A percentile compares a stretch with the other conserved stretches of the same genome.
Conservation (phyloP, 1,139 yeast species). For the Oligophagozyma castellii region DNA sequence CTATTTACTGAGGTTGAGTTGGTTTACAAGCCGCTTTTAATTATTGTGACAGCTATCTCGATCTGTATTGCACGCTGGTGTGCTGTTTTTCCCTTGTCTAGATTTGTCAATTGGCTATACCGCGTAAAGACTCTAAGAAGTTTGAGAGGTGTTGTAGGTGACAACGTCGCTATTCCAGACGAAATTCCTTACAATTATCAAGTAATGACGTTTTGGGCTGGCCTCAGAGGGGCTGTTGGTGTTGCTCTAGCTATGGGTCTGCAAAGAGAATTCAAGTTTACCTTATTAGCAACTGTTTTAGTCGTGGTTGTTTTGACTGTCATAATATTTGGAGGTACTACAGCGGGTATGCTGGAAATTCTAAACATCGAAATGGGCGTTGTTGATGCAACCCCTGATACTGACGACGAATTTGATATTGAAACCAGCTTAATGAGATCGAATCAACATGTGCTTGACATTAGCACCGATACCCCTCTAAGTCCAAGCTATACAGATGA, state of each 20-base stretch:
- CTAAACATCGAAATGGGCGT: conserved; percentile 88
- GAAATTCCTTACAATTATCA: conserved; percentile 93
- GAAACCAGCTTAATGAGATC: conserved; percentile 30
- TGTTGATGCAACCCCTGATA: conserved; percentile 63
- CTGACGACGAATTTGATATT: conserved; percentile 91
- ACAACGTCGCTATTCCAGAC: conserved; percentile 46
- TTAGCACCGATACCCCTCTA: not conserved
- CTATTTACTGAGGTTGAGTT: conserved; percentile 91
- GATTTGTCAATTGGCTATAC: conserved; percentile 67
- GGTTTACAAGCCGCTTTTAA: conserved; percentile 84
- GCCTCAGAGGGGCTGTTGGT: conserved; percentile 97
- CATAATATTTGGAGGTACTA: conserved; percentile 93
- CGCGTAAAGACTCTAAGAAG: conserved; percentile 35
- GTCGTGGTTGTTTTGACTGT: conserved; percentile 96
- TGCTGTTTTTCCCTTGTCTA: conserved; percentile 89
- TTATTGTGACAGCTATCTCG: conserved; percentile 77
- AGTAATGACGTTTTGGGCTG: conserved; percentile 99
- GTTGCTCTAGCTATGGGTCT: conserved; percentile 97
- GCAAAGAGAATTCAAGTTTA: conserved; percentile 85
- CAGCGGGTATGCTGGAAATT: conserved; percentile 95
- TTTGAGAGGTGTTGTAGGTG: conserved; percentile 21
- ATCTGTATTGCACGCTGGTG: conserved; percentile 96
- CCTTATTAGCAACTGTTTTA: conserved; percentile 82
- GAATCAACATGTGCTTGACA: not conserved
- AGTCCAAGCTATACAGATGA: not conserved